phyloP scores from a whole-genome alignment of 495 filamentous ascomycete species.

The Hyphodiscus hymeniophilus region DNA sequence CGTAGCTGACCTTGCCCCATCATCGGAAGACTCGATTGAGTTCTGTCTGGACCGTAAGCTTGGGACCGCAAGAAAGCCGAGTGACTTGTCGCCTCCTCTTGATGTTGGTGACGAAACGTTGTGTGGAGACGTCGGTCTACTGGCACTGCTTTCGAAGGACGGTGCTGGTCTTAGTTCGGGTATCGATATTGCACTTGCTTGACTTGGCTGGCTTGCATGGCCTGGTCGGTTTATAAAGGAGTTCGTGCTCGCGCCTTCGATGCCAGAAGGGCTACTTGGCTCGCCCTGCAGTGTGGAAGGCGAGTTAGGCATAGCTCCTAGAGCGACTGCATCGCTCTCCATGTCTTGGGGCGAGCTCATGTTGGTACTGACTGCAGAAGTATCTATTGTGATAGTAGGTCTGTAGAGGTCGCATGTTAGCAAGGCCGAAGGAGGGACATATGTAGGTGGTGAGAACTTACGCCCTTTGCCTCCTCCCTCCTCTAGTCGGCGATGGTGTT shows the following conservation, averaged over 20 bases:
- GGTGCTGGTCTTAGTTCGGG: slow-evolving; percentile 50
- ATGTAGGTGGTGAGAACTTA: slow-evolving; percentile 11
- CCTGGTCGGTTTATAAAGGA: slow-evolving; percentile 14
- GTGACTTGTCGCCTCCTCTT: slow-evolving; percentile 32
- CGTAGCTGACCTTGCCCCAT: slow-evolving; percentile 34
- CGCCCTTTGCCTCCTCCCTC: slow-evolving; percentile 23
- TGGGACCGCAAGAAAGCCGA: slow-evolving; percentile 41
- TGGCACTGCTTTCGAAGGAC: slow-evolving; percentile 70
- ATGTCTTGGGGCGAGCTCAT: slow-evolving; percentile 18
- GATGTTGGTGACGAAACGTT: slow-evolving; percentile 71
- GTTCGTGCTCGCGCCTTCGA: slow-evolving; percentile 10
- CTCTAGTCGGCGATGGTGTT: slow-evolving; percentile 18
- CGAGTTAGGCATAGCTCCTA: slow-evolving; percentile 21
- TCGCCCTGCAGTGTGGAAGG: slow-evolving; percentile 26
- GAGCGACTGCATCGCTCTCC: slow-evolving; percentile 21
- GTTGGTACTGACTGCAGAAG: slow-evolving; percentile 50
- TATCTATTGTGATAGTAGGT: slow-evolving; percentile 72
- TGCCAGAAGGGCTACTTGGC: slow-evolving; percentile 7
- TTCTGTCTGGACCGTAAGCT: slow-evolving; percentile 43
- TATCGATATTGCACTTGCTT: slow-evolving; percentile 26
- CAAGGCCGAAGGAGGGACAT: slow-evolving; percentile 2
- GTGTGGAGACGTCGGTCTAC: slow-evolving; percentile 80
- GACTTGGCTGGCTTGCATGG: slow-evolving; percentile 13
- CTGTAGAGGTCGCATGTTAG: slow-evolving; percentile 19
- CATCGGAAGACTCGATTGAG: slow-evolving; percentile 41